A percentile compares a stretch with the other conserved stretches of the same genome.
phyloP scores from a whole-genome alignment of 2,329 filamentous ascomycete species.

The Emmonsiellopsis sp. region DNA sequence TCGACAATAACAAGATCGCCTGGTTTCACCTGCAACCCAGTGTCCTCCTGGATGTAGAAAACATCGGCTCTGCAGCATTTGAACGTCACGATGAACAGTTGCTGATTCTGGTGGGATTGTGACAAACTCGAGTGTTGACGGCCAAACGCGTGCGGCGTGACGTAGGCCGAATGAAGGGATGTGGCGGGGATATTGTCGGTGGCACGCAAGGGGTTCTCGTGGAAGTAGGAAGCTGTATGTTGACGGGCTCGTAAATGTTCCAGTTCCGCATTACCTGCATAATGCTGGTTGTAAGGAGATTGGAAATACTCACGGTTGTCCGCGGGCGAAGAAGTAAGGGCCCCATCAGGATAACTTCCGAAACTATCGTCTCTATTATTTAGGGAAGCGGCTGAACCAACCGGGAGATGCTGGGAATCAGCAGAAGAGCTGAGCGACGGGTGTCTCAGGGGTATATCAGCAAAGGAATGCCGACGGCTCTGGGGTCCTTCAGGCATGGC shows the following conservation, averaged over 20 bases:
- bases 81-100: slow-evolving; percentile 83
- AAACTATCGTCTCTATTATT: slow-evolving; percentile 29
- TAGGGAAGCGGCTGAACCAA: slow-evolving; percentile 14
- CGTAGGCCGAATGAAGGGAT: slow-evolving; percentile 30
- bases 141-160: slow-evolving; percentile 28
- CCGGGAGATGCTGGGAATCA: slow-evolving; percentile 19
- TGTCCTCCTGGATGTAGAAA: slow-evolving; percentile 94
- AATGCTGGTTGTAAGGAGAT: slow-evolving; percentile 24
- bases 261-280: slow-evolving; percentile 23
- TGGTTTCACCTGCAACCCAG: slow-evolving; percentile 77
- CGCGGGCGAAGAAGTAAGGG: slow-evolving; percentile 26
- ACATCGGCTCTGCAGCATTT: slow-evolving; percentile 93
- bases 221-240: slow-evolving; percentile 37
- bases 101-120: slow-evolving; percentile 32
- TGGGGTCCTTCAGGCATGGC: slow-evolving; percentile 37
- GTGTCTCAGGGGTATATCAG: slow-evolving; percentile 40
- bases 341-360: slow-evolving; percentile 25
- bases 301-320: slow-evolving; percentile 35
- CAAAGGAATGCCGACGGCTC: slow-evolving; percentile 43
- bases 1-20: slow-evolving; percentile 96
- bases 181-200: slow-evolving; percentile 21
- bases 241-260: slow-evolving; percentile 29
- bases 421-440: slow-evolving; percentile 32
- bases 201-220: slow-evolving; percentile 26
- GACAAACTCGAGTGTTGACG: slow-evolving; percentile 27